phyloP scores from a whole-genome alignment of 2,329 filamentous ascomycete genomes.

The Ophiostoma triangulosporum region DNA sequence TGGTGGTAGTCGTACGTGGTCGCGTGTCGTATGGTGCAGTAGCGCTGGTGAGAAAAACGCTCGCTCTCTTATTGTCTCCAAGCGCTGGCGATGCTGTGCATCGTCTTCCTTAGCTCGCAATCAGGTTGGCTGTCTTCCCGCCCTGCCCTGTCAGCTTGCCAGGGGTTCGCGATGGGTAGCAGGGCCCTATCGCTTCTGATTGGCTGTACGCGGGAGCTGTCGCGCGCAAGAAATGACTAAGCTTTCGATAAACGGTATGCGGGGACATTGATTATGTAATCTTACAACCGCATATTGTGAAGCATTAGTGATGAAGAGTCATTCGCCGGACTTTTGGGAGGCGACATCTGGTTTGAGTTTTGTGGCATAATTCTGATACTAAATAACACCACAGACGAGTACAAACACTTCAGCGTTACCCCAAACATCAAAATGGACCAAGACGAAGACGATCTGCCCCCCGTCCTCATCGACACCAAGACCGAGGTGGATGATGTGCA shows the following conservation, averaged over 20 bases:
- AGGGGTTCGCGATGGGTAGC: conserved; percentile 4
- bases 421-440: neutral
- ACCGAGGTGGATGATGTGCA: conserved; percentile 20
- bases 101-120: neutral
- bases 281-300: too few relatives aligned
- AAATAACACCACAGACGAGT: too few relatives aligned
- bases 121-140: conserved; percentile 1
- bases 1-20: neutral
- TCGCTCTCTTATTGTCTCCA: neutral
- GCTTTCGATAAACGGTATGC: too few relatives aligned
- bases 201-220: conserved; percentile 3
- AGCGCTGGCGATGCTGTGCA: conserved; percentile 7
- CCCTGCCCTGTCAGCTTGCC: conserved; percentile 1
- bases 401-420: too few relatives aligned
- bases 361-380: too few relatives aligned
- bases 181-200: conserved; percentile 1
- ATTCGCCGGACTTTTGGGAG: too few relatives aligned
- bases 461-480: conserved; percentile 43
- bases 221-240: conserved; percentile 4
- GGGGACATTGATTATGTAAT: too few relatives aligned
- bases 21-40: neutral
- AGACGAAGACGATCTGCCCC: conserved; percentile 51
- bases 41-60: neutral
- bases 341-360: too few relatives aligned
- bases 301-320: too few relatives aligned